Base-by-base conservation (phyloP, 2,329 filamentous ascomycete species). In the Phyllosticta ampelicida region DNA sequence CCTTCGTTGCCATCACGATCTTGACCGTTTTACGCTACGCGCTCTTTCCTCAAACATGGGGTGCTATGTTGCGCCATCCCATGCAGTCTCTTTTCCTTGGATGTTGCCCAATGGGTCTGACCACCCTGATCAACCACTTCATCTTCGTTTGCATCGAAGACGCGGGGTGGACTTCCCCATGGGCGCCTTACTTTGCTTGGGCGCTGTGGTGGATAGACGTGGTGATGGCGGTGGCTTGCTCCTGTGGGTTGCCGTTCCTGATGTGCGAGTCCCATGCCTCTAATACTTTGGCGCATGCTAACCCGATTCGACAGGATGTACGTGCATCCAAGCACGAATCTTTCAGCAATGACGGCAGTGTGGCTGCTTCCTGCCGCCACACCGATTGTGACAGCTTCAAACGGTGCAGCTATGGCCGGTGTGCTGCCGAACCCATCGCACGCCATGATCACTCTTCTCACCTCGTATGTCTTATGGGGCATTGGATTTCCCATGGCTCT, bases 391-490 rank as follows among this genome's bases (percentile, higher is more conserved):
- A 83, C 83, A 1, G 77, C 86, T 0, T 82, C 82, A 1, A 79
- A 81, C 0, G 86, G 86, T 3, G 82, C 79, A n/a, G 74, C 85
- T 56, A 75, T 88, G 0, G 83, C 86, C 5, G 75, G 77, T n/a
- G 74, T 80, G 13, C 75, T 89, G 0, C 77, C 78, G 1, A 73
- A 84, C 62, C 70, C 72, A 0, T 68, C 76, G 18, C 77, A 83
- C 62, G 82, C 82, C 3, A 68, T 86, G 19, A 79, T 78, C 44
- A 89, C 86, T 0, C 65, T 89, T 20, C 72, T 87, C n/a, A 75
- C 75, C 16, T 84, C 78, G 2, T 89, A 88, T 66, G 73, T 87
- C 16, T 79, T 89, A 62, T 88, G 83, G 84, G 85, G 85, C 0
- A 81, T 83, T 59, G 82, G 84, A 4, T 77, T 78, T 1, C 80